These are phyloP conservation scores for Aspergillus intermedius DNA, from an alignment of 2,329 filamentous ascomycete genomes.

Conservation along the genomic window DNA sequence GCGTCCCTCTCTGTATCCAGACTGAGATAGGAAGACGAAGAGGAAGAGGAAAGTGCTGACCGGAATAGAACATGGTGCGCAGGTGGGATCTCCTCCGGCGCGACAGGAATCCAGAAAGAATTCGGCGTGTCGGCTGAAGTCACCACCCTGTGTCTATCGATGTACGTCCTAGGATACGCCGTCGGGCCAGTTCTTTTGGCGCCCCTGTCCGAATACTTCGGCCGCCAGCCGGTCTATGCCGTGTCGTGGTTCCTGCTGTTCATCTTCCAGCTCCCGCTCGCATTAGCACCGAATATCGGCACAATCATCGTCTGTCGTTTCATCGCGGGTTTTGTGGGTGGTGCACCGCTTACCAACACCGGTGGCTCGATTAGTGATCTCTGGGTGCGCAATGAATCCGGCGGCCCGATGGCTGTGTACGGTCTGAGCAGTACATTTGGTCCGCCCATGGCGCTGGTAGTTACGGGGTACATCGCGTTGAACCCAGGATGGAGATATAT, in stretches of 20 bases:
- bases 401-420: constrained; percentile 30
- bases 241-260: constrained; percentile 26
- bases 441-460: constrained; percentile 27
- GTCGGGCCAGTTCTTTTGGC: constrained; percentile 24
- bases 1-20: constrained; percentile 3
- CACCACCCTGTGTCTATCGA: constrained; percentile 27
- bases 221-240: constrained; percentile 29
- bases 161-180: constrained; percentile 24
- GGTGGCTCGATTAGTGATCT: constrained; percentile 26
- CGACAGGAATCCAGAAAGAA: constrained; percentile 16
- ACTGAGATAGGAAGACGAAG: background rate
- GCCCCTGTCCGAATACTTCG: constrained; percentile 31
- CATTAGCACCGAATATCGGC: constrained; percentile 22
- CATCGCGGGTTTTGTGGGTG: constrained; percentile 23
- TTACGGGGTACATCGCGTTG: constrained; percentile 29
- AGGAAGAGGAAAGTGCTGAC: background rate
- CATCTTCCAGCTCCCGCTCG: constrained; percentile 24
- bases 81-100: constrained; percentile 23
- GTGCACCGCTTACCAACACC: constrained; percentile 29
- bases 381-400: constrained; percentile 26
- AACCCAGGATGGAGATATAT: constrained; percentile 49
- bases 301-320: constrained; percentile 25
- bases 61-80: constrained; percentile 18
- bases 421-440: constrained; percentile 31
- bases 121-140: constrained; percentile 25